These are phyloP conservation scores for Funneliformis mosseae DNA, from an alignment of 192 early-diverging fungal species.

Conservation along the genomic window DNA sequence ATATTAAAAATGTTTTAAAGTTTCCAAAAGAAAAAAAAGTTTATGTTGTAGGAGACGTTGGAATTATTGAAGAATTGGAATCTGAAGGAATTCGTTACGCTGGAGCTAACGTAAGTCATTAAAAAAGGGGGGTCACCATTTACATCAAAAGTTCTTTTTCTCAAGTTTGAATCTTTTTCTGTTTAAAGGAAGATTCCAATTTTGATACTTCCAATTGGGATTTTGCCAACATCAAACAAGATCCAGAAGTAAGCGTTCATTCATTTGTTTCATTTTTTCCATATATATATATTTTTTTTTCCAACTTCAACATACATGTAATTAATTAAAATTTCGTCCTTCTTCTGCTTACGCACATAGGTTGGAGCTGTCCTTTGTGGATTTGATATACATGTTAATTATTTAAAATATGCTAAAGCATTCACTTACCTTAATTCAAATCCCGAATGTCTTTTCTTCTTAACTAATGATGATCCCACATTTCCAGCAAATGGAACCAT, in stretches of 20 bases:
- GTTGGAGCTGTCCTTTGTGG: conserved; percentile 93
- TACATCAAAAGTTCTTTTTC: background rate
- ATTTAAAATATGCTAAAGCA: conserved; percentile 90
- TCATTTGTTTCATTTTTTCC: too few species aligned
- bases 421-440: conserved; percentile 74
- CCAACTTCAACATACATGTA: background rate
- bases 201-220: conserved; percentile 54
- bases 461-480: conserved; percentile 92
- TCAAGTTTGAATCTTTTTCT: background rate
- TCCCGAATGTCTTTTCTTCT: conserved; percentile 76
- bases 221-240: conserved; percentile 59
- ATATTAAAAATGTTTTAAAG: conserved; percentile 78
- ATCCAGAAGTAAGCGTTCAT: conserved; percentile 44
- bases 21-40: conserved; percentile 89
- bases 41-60: conserved; percentile 88
- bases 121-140: background rate
- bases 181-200: conserved; percentile 47
- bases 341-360: conserved; percentile 37
- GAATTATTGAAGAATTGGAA: conserved; percentile 85
- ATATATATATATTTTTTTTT: background rate
- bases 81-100: conserved; percentile 70
- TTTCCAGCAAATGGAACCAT: conserved; percentile 78
- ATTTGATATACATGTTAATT: conserved; percentile 91
- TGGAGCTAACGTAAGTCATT: conserved; percentile 40
- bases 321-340: too few species aligned